Evolutionary conservation across 2,329 filamentous ascomycete species (phyloP), one percentile per base, ranked within the genome.

Genomic region (Ophiostoma himal-ulmi): DNA sequence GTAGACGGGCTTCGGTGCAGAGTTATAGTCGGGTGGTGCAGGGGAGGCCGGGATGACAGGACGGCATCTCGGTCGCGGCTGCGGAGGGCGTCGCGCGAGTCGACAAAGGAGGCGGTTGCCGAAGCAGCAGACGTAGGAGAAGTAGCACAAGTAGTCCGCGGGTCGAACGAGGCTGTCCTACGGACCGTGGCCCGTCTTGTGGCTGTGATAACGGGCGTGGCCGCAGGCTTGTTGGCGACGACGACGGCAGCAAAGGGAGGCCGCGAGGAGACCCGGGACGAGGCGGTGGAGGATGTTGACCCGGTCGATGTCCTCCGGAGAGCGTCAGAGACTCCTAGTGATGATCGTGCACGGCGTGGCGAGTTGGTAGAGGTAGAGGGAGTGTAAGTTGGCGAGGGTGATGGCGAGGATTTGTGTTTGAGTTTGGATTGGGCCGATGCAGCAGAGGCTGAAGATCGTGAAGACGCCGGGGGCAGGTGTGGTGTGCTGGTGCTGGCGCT

Each of bases 61-160:
- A 65, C 74, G 75, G 77, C 81, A 82, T 82, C 79, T 78, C 81
- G 79, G 74, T 80, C 77, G 72, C 77, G 77, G 69, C 65, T 41
- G 62, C 62, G 62, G 34, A 65, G 62, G 62, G 62, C 62, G 65
- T 41, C 20, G 65, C 65, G 65, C 7, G 65, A 41, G n/a, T 39
- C 37, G 13, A 39, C 65, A 72, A 71, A 54, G 75, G 75, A 17
- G 79, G 76, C 26, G 75, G 73, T 48, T 70, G 68, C 48, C 75
- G 76, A 11, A 3, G 1, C 10, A 26, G 41, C 13, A 34, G 41
- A 10, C 5, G 65, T 8, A 10, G 17, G n/a, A 17, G 41, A 10
- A n/a, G 65, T 8, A 10, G 17, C 37, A 17, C 36, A 20, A 3
- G 36, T 6, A 30, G 44, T 22, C 14, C 67, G 37, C 36, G 41